A percentile compares a stretch with the other conserved stretches of the same genome.
phyloP scores from a whole-genome alignment of 805 yeast species.

The Wickerhamomyces chambardii region DNA sequence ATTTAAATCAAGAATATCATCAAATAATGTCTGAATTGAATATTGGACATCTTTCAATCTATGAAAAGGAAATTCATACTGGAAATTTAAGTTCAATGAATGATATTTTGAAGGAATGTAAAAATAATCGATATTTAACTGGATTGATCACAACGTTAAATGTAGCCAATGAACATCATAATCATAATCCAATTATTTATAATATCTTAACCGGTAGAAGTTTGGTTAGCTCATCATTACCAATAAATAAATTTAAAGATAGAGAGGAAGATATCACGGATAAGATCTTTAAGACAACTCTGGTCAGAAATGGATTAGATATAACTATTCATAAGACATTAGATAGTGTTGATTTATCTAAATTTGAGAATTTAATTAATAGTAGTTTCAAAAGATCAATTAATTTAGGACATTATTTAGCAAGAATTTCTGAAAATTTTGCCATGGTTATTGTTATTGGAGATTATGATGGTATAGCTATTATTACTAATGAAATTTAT shows the following conservation, averaged over 20 bases:
- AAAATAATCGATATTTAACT: constrained; percentile 49
- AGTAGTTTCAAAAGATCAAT: constrained; percentile 69
- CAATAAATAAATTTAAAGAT: constrained; percentile 38
- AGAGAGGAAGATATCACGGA: constrained; percentile 8
- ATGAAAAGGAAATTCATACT: constrained; percentile 45
- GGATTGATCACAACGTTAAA: constrained; percentile 84
- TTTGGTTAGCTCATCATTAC: constrained; percentile 82
- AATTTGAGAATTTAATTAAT: constrained; percentile 55
- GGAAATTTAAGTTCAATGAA: constrained; percentile 62
- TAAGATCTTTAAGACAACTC: constrained; percentile 47
- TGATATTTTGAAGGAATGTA: constrained; percentile 34
- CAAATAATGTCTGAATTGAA: constrained; percentile 56
- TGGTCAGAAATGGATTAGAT: constrained; percentile 64
- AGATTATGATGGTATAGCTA: constrained; percentile 93
- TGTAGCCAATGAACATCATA: constrained; percentile 45
- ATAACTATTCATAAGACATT: constrained; percentile 16
- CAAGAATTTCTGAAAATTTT: constrained; percentile 53
- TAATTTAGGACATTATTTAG: constrained; percentile 57
- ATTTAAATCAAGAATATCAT: constrained; percentile 72
- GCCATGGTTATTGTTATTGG: constrained; percentile 84
- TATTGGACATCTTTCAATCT: constrained; percentile 42
- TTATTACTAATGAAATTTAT: constrained; percentile 70
- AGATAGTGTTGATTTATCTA: constrained; percentile 33
- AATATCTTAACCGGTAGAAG: constrained; percentile 90
- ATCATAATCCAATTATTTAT: constrained; percentile 77